phyloP scores from a whole-genome alignment of 169 alveolate species.

The Plasmodium reichenowi region DNA sequence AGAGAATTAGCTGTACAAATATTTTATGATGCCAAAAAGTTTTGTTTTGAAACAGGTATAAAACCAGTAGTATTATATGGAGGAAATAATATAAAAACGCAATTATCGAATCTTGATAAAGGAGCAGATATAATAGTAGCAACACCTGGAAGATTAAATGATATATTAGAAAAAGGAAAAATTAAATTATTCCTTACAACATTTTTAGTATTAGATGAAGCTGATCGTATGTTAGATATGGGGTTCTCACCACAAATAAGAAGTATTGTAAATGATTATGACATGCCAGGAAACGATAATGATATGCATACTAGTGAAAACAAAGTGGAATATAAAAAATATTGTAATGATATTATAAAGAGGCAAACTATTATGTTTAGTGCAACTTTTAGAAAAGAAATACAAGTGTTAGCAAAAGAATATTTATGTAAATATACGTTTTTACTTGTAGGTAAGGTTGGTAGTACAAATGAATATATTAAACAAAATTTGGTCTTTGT shows the following conservation, averaged over 20 bases:
- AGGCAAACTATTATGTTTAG: slow-evolving; percentile 95
- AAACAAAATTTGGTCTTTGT: slow-evolving; percentile 91
- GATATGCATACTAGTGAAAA: slow-evolving; percentile 27
- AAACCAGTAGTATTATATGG: slow-evolving; percentile 94
- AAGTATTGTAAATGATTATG: slow-evolving; percentile 86
- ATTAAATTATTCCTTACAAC: slow-evolving; percentile 86
- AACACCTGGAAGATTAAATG: slow-evolving; percentile 96
- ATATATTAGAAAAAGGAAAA: slow-evolving; percentile 88
- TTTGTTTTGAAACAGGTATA: slow-evolving; percentile 93
- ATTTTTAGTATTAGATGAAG: slow-evolving; percentile 95
- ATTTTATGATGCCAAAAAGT: slow-evolving; percentile 92
- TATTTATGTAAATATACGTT: slow-evolving; percentile 90
- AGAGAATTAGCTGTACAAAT: slow-evolving; percentile 97
- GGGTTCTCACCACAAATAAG: slow-evolving; percentile 95
- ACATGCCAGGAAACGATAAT: slow-evolving; percentile 84
- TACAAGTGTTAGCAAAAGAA: slow-evolving; percentile 93
- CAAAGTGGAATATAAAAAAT: slow-evolving; percentile 34
- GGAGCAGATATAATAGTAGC: slow-evolving; percentile 98
- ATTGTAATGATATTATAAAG: slow-evolving; percentile 39
- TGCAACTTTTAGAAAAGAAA: slow-evolving; percentile 95
- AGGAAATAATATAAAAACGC: slow-evolving; percentile 92
- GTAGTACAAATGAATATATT: slow-evolving; percentile 95
- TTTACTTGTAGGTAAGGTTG: slow-evolving; percentile 94
- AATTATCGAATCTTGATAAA: slow-evolving; percentile 91
- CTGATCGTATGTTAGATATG: slow-evolving; percentile 96